These are phyloP conservation scores for Gossypium davidsonii DNA, from an alignment of 441 rosid species.

Conservation along the genomic window DNA sequence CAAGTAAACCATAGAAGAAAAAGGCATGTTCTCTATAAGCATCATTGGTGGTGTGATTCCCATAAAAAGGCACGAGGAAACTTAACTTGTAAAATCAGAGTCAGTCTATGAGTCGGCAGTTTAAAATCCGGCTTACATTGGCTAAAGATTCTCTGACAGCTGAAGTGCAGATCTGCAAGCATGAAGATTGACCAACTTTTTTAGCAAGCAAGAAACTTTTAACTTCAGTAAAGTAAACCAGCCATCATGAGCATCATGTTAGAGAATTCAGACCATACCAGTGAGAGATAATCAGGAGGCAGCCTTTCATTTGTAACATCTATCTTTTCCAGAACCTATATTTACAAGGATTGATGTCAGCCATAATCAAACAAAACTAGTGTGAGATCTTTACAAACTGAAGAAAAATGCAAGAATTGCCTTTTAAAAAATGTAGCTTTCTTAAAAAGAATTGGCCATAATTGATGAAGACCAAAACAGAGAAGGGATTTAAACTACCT, in stretches of 20 bases:
- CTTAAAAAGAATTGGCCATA: neutral
- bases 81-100: slow-evolving; percentile 37
- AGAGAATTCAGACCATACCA: slow-evolving; percentile 33
- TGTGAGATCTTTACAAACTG: neutral
- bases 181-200: neutral
- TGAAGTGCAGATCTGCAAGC: slow-evolving; percentile 71
- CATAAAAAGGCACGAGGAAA: slow-evolving; percentile 14
- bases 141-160: slow-evolving; percentile 85
- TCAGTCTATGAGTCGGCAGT: slow-evolving; percentile 28
- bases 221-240: slow-evolving; percentile 2
- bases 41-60: slow-evolving; percentile 8
- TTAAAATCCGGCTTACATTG: slow-evolving; percentile 61
- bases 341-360: slow-evolving; percentile 12
- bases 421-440: neutral
- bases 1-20: slow-evolving; percentile 18
- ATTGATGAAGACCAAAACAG: neutral
- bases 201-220: neutral
- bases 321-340: slow-evolving; percentile 70
- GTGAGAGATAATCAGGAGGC: slow-evolving; percentile 59
- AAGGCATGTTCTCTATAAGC: slow-evolving; percentile 15
- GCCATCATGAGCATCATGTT: neutral
- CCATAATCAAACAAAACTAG: slow-evolving; percentile 10
- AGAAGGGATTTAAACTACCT: neutral
- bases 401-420: neutral
- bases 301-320: slow-evolving; percentile 37